Base-by-base conservation (phyloP, 2,329 filamentous ascomycete species). In the Hypoxylon rubiginosum region DNA sequence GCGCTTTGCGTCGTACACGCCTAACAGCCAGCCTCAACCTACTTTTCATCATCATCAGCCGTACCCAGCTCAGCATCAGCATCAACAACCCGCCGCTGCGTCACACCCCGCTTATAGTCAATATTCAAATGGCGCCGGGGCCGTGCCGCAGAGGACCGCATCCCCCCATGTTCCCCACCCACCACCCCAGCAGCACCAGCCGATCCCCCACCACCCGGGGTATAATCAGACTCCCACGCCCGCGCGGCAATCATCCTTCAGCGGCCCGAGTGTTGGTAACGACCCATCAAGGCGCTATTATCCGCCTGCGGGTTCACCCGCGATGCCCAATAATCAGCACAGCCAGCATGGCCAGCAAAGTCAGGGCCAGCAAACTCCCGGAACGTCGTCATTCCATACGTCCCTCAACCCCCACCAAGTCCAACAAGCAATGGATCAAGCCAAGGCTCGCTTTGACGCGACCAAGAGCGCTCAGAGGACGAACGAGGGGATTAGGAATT, bases 361-460 rank as follows among this genome's bases (percentile, higher is more conserved):
- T 15, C 58, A 62, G 49, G 63, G 60, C 17, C 50, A 56, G 17
- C 56, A 62, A 46, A 64, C 61, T 19, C 59, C 66, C 1, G 62
- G 66, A 19, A 60, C 64, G 2, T 61, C 69, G 8, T 52, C 67
- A 21, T 77, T 77, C 56, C 74, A 76, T 21, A 76, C 75, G 4
- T 77, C 76, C 34, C 64, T 78, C 8, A 73, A 70, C 34, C 68
- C 75, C 28, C 70, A 73, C 21, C 76, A 78, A 60, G 72, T 77
- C 5, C 72, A 77, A 55, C 76, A 77, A 64, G 75, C 75, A 3
- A 78, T 78, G 74, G 70, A 76, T 53, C 75, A 77, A 56, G 75
- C 74, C 45, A 75, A 74, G 58, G 74, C 75, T 32, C 71, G 74
- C n/a, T 78, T 77, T 56, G 70, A 74, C 60, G 72, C 73, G 11